phyloP scores from a whole-genome alignment of 1,139 yeast species.

The Blastobotrys proliferans region DNA sequence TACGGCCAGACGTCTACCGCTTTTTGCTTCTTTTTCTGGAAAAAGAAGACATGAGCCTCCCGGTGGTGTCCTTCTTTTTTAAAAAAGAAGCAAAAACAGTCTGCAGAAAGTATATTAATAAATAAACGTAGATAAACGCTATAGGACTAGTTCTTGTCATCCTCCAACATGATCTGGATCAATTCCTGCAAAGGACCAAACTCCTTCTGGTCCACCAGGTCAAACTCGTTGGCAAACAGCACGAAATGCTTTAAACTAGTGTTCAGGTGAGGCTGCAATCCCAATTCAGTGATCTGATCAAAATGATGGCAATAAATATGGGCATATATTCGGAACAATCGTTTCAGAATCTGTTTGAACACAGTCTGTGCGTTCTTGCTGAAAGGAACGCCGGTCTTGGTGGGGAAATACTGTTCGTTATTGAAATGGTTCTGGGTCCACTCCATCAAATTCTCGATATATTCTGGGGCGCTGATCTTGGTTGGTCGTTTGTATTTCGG shows the following conservation, averaged over 20 bases:
- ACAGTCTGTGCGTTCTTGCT: conserved; percentile 49
- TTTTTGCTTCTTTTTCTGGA: no score
- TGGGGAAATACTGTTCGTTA: conserved; percentile 85
- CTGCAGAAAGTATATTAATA: not conserved
- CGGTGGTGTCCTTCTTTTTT: no score
- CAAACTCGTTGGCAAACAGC: conserved; percentile 79
- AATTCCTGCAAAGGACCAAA: conserved; percentile 90
- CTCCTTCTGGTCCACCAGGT: conserved; percentile 70
- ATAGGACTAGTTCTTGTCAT: conserved; percentile 19
- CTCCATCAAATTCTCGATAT: conserved; percentile 85
- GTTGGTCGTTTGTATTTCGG: conserved; percentile 56
- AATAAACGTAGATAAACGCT: not conserved
- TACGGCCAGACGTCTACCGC: no score
- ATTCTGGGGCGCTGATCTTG: conserved; percentile 86
- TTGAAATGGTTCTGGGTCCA: conserved; percentile 93
- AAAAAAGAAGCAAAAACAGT: no score
- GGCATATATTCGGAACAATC: conserved; percentile 93
- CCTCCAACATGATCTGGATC: conserved; percentile 61
- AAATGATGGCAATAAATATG: conserved; percentile 97
- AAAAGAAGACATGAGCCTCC: no score
- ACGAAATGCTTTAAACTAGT: conserved; percentile 94
- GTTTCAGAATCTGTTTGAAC: conserved; percentile 80
- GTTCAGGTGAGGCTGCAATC: conserved; percentile 86
- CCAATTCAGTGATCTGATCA: conserved; percentile 88
- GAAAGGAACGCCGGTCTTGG: conserved; percentile 84